Evolutionary conservation across 805 yeast genomes (phyloP), one percentile per base, ranked within the genome.

Genomic region (Starmerella scarabaei): DNA sequence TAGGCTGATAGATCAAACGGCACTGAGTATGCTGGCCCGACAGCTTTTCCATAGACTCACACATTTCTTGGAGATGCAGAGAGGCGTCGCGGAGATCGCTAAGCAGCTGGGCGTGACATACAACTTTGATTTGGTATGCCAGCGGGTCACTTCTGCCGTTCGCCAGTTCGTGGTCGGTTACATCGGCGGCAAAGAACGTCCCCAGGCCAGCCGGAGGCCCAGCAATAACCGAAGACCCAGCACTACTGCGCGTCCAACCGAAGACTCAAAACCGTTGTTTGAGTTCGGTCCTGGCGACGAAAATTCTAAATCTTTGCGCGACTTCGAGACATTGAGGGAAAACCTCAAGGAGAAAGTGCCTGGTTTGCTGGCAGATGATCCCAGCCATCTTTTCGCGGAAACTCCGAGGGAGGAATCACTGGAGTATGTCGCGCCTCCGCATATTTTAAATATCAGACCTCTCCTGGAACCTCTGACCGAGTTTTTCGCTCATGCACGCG

Each of bases 371-470:
- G 50, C 61, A 9, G 61, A 58, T 29, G 47, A 56, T 31, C 48
- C 63, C 1, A 36, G 33, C 30, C 42, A 41, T 20, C 18, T 41
- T 28, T 50, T 38, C 30, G 53, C 50, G 2, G 55, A 51, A 16
- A 42, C 50, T 1, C 38, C 41, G 16, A 38, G 43, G 21, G 50
- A 52, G 33, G 42, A 44, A 30, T 33, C 40, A 15, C 35, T 53
- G n/a, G 43, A 41, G 14, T 49, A 49, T 2, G 55, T 19, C 46
- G 57, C 47, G 47, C 65, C 46, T 0, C 75, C 83, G 2, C 75
- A 75, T 52, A 69, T 84, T 14, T 75, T 80, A 59, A 83, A 85
- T 52, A 82, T 86, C 78, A 69, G 86, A 48, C 69, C 80, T 4
- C 69, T 85, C 14, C 59, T 83, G 36, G 94, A 80, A 42, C 77